Evolutionary conservation across 495 filamentous ascomycete species (phyloP).

Genomic region (Lophium mytilinum): DNA sequence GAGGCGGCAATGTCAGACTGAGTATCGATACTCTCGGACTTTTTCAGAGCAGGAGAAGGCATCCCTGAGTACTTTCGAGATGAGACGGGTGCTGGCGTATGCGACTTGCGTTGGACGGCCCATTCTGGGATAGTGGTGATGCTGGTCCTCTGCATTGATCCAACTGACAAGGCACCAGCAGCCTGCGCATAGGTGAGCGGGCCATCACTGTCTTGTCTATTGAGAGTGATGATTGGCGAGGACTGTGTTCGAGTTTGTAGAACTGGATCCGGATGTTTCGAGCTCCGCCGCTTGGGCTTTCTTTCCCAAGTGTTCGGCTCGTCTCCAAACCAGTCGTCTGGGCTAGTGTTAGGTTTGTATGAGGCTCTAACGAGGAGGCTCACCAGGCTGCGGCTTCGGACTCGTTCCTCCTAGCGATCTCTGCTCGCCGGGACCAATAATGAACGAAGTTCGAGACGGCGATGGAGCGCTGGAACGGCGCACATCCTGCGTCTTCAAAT

Average conservation of each 20-base stretch:
- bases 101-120: background rate
- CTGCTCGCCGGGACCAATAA: background rate
- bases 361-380: background rate
- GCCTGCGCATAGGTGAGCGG: background rate
- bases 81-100: background rate
- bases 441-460: background rate
- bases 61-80: background rate
- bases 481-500: background rate
- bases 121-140: background rate
- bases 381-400: background rate
- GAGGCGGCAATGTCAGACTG: slow-evolving; percentile 5
- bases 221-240: background rate
- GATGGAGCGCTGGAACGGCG: background rate
- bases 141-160: background rate
- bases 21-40: slow-evolving; percentile 3
- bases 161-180: background rate
- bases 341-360: too few relatives aligned
- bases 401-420: background rate
- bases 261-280: background rate
- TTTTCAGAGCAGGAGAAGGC: background rate
- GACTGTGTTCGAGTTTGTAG: background rate
- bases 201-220: background rate
- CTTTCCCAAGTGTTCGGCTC: background rate
- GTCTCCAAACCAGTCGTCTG: too few relatives aligned
- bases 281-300: background rate